These are phyloP conservation scores for Blepharisma japonicum DNA, from an alignment of 73 alveolate genomes.

Conservation along the genomic window DNA sequence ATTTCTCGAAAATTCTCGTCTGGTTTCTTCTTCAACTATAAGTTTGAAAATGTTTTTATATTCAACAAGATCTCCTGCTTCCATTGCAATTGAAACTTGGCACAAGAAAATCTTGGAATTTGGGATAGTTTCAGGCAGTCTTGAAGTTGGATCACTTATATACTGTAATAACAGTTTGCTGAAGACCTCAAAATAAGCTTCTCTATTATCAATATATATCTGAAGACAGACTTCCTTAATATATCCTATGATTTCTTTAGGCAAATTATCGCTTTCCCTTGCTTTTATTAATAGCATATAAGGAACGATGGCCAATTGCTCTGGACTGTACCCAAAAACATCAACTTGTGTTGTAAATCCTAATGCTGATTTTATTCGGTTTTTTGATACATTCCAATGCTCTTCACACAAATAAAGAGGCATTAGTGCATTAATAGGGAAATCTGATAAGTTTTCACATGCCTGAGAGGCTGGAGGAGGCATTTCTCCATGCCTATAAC, in stretches of 20 bases:
- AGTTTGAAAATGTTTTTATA: not conserved
- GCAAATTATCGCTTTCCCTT: not conserved
- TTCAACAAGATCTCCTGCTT: not conserved
- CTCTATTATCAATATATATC: conserved; percentile 19
- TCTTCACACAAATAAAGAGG: not conserved
- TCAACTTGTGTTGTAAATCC: not conserved
- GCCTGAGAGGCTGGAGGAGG: conserved; percentile 11
- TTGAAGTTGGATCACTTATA: not conserved
- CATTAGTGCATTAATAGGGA: not conserved
- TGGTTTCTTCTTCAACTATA: conserved; percentile 13
- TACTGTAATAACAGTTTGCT: not conserved
- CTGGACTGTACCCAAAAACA: conserved; percentile 10
- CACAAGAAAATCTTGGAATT: not conserved
- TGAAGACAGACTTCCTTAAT: conserved; percentile 1
- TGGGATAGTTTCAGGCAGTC: not conserved
- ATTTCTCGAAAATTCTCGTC: not conserved
- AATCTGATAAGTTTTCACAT: not conserved
- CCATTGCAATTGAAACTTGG: not conserved
- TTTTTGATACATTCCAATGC: conserved; percentile 3
- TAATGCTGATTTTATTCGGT: not conserved
- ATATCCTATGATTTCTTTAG: not conserved
- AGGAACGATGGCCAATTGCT: not conserved
- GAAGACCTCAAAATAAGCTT: not conserved
- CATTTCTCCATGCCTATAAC: conserved; percentile 5
- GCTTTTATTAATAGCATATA: not conserved